Evolutionary conservation across 106 monocot genomes (phyloP), one percentile per base, ranked within the genome.

Genomic region (Dendrobium catenatum): DNA sequence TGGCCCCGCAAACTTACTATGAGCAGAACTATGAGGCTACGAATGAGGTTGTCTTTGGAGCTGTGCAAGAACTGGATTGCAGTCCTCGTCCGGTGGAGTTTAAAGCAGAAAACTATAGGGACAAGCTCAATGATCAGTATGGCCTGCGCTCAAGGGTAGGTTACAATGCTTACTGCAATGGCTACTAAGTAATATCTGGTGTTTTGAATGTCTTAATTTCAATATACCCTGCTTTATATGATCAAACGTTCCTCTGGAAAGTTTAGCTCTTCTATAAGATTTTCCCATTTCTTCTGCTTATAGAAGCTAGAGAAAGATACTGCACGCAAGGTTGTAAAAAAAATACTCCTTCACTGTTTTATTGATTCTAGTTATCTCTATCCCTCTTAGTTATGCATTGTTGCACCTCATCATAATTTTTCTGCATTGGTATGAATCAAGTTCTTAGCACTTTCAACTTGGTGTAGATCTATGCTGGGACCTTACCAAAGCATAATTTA

Each of bases 21-120:
- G 91, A 95, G 86, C 85, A 90, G 82, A 99, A 88, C 84, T 89
- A 85, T 8, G 99, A 99, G 77, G 80, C 88, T 3, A 95, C 91
- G 6, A 91, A 95, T 43, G 99, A 99, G 90, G 89, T 99, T 1
- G 91, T 95, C 27, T 99, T 95, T 77, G 99, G 99, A n/a, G 99
- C 95, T 0, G 99, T 99, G 18, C 95, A 93, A 75, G 95, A 99
- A 68, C 79, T 82, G 9, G 89, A 92, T 46, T 80, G 81, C 75
- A 84, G 81, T 79, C 83, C 84, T 10, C 78, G 84, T 4, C n/a
- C 82, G 1, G 89, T 88, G 58, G 99, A 95, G 85, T 91, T 95
- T 2, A 99, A 89, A 80, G 88, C 94, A 17, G 86, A 93, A 79
- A 87, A 93, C 46, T 93, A 95, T 80, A 91, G 90, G 42, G 87